A percentile compares a stretch with the other conserved stretches of the same genome.
Evolutionary conservation across 2,329 filamentous ascomycete genomes (phyloP).

Genomic region (Penicillium capsulatum): DNA sequence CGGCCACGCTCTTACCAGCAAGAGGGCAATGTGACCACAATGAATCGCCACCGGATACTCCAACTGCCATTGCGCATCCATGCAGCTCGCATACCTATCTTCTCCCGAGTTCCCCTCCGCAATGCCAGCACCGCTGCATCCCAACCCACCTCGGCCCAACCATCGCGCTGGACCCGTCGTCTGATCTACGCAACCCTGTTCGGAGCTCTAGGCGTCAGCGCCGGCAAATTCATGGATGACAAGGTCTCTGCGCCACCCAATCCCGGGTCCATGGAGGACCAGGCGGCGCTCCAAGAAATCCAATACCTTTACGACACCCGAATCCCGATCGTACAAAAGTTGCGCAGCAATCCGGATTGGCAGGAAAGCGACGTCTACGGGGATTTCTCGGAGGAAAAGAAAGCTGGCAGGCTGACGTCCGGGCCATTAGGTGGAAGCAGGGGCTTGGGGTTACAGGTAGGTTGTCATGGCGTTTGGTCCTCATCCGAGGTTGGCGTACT

Average conservation of each 20-base stretch:
- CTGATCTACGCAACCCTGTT: slow-evolving; percentile 35
- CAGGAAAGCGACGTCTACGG: slow-evolving; percentile 39
- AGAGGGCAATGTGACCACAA: slow-evolving; percentile 25
- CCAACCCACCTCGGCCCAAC: slow-evolving; percentile 13
- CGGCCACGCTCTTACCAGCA: slow-evolving; percentile 3
- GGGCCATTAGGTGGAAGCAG: slow-evolving; percentile 40
- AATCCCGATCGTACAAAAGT: slow-evolving; percentile 35
- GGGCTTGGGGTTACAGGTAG: slow-evolving; percentile 41
- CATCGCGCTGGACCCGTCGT: slow-evolving; percentile 35
- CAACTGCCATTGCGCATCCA: slow-evolving; percentile 19
- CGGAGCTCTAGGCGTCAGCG: slow-evolving; percentile 28
- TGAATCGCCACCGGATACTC: slow-evolving; percentile 26
- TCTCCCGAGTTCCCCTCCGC: slow-evolving; percentile 14
- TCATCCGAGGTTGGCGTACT: slow-evolving; percentile 3
- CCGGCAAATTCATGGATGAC: slow-evolving; percentile 24
- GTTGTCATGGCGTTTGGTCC: slow-evolving; percentile 15
- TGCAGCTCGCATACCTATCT: slow-evolving; percentile 1
- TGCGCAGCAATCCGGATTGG: slow-evolving; percentile 39
- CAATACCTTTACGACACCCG: slow-evolving; percentile 29
- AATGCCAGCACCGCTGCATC: slow-evolving; percentile 20
- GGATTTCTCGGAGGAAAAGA: slow-evolving; percentile 35
- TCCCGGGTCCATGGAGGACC: slow-evolving; percentile 37
- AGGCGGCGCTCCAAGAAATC: slow-evolving; percentile 27
- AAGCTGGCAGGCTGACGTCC: slow-evolving; percentile 34
- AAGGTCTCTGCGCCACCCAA: slow-evolving; percentile 24